phyloP scores from a whole-genome alignment of 176 grass and related monocot species.

The Aegilops longissima region DNA sequence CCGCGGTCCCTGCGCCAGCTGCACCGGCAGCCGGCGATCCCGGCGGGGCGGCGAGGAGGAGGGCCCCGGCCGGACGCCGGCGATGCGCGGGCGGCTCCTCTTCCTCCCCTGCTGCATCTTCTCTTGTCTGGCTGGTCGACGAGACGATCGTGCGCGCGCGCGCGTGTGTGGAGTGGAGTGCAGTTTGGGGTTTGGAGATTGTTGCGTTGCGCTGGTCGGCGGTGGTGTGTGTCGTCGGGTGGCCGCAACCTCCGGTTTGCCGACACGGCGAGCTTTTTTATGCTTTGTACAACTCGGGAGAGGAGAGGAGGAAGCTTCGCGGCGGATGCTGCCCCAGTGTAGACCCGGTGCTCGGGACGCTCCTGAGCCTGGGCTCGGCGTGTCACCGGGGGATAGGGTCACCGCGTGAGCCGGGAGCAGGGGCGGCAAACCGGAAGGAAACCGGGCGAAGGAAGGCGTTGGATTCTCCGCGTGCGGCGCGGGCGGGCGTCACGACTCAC shows the following conservation, averaged over 20 bases:
- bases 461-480: constrained; percentile 18
- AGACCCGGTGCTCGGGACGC: not conserved
- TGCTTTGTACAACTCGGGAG: not conserved
- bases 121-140: not conserved
- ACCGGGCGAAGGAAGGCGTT: not conserved
- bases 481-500: no score
- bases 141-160: not conserved
- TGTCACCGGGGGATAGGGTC: not conserved
- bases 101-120: constrained; percentile 19
- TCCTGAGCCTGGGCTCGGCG: rapidly evolving
- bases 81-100: not conserved
- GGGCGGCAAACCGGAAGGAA: not conserved
- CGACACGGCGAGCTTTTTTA: constrained; percentile 14
- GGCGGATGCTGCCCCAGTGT: not conserved
- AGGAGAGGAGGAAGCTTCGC: constrained; percentile 31
- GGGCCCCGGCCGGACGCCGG: constrained; percentile 15
- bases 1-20: not conserved
- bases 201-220: not conserved
- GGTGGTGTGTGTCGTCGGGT: not conserved
- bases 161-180: not conserved
- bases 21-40: not conserved
- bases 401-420: not conserved
- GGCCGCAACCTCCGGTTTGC: not conserved
- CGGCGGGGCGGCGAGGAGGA: not conserved
- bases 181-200: not conserved